Evolutionary conservation across 2,329 filamentous ascomycete genomes (phyloP).

Genomic region (Monilinia aucupariae): DNA sequence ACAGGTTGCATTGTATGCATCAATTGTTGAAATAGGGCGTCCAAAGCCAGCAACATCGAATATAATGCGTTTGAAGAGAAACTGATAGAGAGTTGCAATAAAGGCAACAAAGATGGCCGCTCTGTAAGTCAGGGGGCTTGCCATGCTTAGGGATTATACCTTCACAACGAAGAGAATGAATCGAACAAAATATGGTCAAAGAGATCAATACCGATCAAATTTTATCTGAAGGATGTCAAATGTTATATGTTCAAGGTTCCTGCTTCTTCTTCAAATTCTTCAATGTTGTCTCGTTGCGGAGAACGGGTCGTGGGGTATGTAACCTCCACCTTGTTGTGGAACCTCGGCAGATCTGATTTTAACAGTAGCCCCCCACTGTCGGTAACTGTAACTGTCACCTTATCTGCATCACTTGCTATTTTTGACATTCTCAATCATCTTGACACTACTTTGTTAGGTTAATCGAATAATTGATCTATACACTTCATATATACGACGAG

Average conservation of each 20-base stretch:
- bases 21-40: conserved; percentile 33
- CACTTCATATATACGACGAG: too few species aligned
- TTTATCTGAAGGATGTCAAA: not conserved
- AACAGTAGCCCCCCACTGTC: too few species aligned
- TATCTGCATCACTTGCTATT: not conserved
- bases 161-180: not conserved
- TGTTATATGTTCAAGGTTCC: too few species aligned
- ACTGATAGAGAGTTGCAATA: conserved; percentile 33
- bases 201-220: not conserved
- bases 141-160: conserved; percentile 3
- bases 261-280: too few species aligned
- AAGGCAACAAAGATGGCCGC: conserved; percentile 22
- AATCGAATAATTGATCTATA: not conserved
- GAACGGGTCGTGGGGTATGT: too few species aligned
- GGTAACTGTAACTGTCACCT: too few species aligned
- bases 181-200: not conserved
- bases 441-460: too few species aligned
- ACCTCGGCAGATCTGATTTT: not conserved
- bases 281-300: not conserved
- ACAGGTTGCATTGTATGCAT: conserved; percentile 33
- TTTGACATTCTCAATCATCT: not conserved
- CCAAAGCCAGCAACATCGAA: conserved; percentile 34
- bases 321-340: too few species aligned
- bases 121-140: conserved; percentile 20
- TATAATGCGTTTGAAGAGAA: conserved; percentile 31